Base-by-base conservation (phyloP, 2,329 filamentous ascomycete genomes). In the Ceratocystis ficicola region DNA sequence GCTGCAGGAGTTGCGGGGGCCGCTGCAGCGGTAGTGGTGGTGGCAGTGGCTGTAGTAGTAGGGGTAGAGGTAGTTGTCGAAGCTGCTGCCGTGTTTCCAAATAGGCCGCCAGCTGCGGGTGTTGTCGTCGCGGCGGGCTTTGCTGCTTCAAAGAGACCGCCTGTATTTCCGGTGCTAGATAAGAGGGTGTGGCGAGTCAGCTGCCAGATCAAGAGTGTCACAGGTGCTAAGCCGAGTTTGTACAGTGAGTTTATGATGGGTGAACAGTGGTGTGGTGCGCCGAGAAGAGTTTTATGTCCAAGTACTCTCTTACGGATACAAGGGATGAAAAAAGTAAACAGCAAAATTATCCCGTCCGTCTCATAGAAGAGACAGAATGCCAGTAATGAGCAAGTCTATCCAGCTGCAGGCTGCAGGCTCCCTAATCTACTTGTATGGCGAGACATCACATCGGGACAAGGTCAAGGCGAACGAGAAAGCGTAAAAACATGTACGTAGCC, bases 51-150 rank as follows among this genome's bases (percentile, higher is more conserved):
- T 25, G 75, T 68, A 52, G 74, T 72, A 65, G 76, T 73, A 41
- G 52, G 44, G 17, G 64, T 36, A 5, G 60, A 4, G 44, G 69
- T 63, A 46, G 72, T 68, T 60, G 71, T 25, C 44, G 69, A 57
- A 60, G 72, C 66, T 60, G 71, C 68, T 36, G 71, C 67, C 30
- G 69, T 28, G 12, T 69, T 70, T 69, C 75, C 75, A 68, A 78
- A 76, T 15, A 78, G 73, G 61, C 73, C 73, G 17, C 72, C 72
- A 20, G 75, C 67, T 52, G 75, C 72, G 41, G 76, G 70, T 10
- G 72, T 69, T 52, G 73, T 70, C 52, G 71, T 72, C 52, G 71
- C 72, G 69, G 73, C 73, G 17, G 64, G 57, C 22, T 63, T 62
- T 17, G 65, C n/a, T 25, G 65, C 28, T 17, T 59, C 65, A 57